Evolutionary conservation across 371 early-diverging fungal species (phyloP).

Genomic region (Mucor plumbeus): DNA sequence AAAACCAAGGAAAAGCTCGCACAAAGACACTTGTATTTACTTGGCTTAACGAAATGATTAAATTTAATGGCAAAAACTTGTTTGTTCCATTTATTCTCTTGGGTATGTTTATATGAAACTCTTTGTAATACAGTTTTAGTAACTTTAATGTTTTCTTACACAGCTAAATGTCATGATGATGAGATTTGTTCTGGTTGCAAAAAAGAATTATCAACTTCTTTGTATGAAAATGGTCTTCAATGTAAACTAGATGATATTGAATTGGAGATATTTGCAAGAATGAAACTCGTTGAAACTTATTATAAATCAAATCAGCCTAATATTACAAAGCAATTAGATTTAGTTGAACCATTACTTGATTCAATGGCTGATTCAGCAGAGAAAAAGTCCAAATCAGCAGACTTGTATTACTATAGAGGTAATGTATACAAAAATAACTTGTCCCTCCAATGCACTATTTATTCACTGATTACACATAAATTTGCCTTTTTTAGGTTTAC

Average conservation of each 20-base stretch:
- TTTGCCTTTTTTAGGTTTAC: slow-evolving; percentile 19
- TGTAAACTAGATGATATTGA: slow-evolving; percentile 7
- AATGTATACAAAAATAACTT: not conserved
- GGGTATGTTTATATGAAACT: slow-evolving; percentile 17
- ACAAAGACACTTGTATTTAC: slow-evolving; percentile 15
- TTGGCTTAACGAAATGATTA: slow-evolving; percentile 20
- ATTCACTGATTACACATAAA: not conserved
- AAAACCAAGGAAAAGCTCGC: slow-evolving; percentile 21
- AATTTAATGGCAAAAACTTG: slow-evolving; percentile 18
- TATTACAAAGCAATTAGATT: slow-evolving; percentile 12
- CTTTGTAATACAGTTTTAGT: not conserved
- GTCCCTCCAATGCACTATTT: too few relatives aligned
- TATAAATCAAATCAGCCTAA: slow-evolving; percentile 11
- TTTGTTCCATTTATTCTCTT: slow-evolving; percentile 17
- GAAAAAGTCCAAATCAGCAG: slow-evolving; percentile 4
- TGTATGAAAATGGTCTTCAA: slow-evolving; percentile 18
- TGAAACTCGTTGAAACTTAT: slow-evolving; percentile 15
- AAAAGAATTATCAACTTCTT: not conserved
- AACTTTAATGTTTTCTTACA: not conserved
- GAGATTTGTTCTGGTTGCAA: slow-evolving; percentile 24
- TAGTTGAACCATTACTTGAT: slow-evolving; percentile 9
- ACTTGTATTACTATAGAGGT: slow-evolving; percentile 26
- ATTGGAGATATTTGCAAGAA: slow-evolving; percentile 19
- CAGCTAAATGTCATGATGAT: slow-evolving; percentile 29
- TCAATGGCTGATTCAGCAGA: not conserved